Evolutionary conservation across 2,329 filamentous ascomycete genomes (phyloP).

Genomic region (Fusarium verrucosum): DNA sequence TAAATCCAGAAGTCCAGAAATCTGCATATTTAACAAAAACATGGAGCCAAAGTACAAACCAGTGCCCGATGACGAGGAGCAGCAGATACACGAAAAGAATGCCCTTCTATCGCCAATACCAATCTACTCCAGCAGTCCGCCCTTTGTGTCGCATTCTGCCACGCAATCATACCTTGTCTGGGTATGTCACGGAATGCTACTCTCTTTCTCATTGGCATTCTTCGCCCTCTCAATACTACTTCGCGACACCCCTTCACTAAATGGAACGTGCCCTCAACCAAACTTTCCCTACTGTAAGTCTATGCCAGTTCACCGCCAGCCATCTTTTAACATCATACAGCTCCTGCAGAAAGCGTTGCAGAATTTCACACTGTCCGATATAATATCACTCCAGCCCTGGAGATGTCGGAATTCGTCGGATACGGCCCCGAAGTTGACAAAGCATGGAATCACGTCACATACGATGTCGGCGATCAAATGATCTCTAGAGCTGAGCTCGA

Average conservation of each 20-base stretch:
- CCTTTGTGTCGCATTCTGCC: not conserved
- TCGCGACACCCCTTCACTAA: not conserved
- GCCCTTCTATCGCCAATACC: conserved; percentile 6
- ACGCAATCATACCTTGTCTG: conserved; percentile 10
- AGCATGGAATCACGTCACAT: conserved; percentile 64
- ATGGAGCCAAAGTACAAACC: conserved; percentile 17
- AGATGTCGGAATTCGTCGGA: conserved; percentile 61
- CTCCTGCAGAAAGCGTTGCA: conserved; percentile 58
- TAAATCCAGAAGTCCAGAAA: not conserved
- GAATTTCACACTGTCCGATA: conserved; percentile 61
- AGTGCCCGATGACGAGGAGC: conserved; percentile 24
- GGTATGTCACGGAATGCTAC: conserved; percentile 22
- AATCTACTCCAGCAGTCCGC: not conserved
- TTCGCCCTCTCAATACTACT: conserved; percentile 24
- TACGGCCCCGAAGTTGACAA: conserved; percentile 65
- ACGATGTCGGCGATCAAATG: conserved; percentile 66
- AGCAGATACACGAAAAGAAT: conserved; percentile 20
- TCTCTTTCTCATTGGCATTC: conserved; percentile 23
- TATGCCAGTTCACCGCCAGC: fast-evolving
- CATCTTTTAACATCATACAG: conserved; percentile 42
- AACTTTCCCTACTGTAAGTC: conserved; percentile 28
- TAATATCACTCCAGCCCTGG: conserved; percentile 57
- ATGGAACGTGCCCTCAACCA: not conserved
- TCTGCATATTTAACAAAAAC: not conserved
- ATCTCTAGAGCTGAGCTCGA: conserved; percentile 63